These are phyloP conservation scores for Alternaria atra DNA, from an alignment of 2,329 filamentous ascomycete species.

Conservation along the genomic window DNA sequence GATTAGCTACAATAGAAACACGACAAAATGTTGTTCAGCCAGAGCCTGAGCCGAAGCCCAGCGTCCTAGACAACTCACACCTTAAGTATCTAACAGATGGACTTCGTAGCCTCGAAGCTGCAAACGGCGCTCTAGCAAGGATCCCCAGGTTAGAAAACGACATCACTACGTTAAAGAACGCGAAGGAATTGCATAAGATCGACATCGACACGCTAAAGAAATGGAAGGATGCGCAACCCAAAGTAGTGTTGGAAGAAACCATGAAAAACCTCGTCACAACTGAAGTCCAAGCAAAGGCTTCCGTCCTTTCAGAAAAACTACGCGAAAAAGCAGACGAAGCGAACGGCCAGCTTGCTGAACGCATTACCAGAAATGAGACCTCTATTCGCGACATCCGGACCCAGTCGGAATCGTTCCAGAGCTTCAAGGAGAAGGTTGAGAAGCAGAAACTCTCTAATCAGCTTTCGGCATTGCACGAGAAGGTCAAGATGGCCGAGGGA, in stretches of 20 bases:
- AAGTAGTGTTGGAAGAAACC: neutral
- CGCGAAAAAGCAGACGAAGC: neutral
- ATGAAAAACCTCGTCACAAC: neutral
- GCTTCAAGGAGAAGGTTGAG: neutral
- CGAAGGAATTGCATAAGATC: neutral
- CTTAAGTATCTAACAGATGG: neutral
- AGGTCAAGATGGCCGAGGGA: neutral
- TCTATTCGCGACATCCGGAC: neutral
- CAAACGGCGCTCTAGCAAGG: neutral
- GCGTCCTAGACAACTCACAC: neutral
- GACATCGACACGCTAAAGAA: neutral
- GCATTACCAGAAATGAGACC: neutral
- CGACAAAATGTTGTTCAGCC: neutral
- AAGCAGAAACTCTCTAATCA: neutral
- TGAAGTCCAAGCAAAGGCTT: neutral
- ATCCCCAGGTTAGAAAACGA: neutral
- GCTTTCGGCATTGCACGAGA: slow-evolving; percentile 4
- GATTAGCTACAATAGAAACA: neutral
- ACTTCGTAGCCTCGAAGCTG: slow-evolving; percentile 1
- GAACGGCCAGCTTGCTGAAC: neutral
- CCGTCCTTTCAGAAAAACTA: neutral
- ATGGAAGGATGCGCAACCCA: slow-evolving; percentile 6
- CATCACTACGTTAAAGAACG: neutral
- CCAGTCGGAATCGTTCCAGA: neutral
- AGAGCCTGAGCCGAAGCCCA: neutral